Evolutionary conservation across 108 stramenopile species (phyloP).

Genomic region (Fragilariopsis cylindrus): DNA sequence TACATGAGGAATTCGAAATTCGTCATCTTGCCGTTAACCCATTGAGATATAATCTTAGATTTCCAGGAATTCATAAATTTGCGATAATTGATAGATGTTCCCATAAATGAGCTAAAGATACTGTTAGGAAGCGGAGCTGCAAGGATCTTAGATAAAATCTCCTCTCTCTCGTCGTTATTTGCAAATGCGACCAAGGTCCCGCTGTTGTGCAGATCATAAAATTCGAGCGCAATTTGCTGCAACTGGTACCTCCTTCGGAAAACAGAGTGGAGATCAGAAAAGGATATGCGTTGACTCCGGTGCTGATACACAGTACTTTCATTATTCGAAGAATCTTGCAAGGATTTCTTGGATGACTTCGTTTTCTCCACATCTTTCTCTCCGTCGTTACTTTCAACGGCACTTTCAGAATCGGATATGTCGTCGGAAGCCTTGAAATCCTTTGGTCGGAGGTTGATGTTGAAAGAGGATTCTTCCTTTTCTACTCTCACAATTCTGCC

Average conservation of each 20-base stretch:
- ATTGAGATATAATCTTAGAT: conserved; percentile 77
- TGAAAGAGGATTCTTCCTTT: conserved; percentile 73
- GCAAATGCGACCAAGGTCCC: conserved; percentile 78
- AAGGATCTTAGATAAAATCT: conserved; percentile 71
- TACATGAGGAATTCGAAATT: conserved; percentile 99
- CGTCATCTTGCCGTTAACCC: conserved; percentile 89
- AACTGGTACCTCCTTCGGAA: conserved; percentile 91
- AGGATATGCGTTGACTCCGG: conserved; percentile 82
- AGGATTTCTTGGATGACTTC: conserved; percentile 36
- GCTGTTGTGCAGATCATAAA: conserved; percentile 85
- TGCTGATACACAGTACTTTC: conserved; percentile 80
- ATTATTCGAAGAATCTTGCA: conserved; percentile 36
- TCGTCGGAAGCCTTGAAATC: conserved; percentile 49
- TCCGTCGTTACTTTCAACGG: conserved; percentile 32
- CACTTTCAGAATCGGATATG: conserved; percentile 20
- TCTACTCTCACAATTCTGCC: conserved; percentile 80
- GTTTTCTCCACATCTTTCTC: conserved; percentile 29
- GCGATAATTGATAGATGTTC: conserved; percentile 82
- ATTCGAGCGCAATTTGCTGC: conserved; percentile 92
- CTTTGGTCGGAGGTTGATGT: conserved; percentile 70
- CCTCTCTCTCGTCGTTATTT: conserved; percentile 70
- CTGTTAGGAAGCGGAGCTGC: conserved; percentile 81
- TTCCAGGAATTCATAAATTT: conserved; percentile 86
- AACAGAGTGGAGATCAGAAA: conserved; percentile 79
- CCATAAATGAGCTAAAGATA: conserved; percentile 60